phyloP scores from a whole-genome alignment of 2,329 filamentous ascomycete genomes.

The Ceratocystis ficicola region DNA sequence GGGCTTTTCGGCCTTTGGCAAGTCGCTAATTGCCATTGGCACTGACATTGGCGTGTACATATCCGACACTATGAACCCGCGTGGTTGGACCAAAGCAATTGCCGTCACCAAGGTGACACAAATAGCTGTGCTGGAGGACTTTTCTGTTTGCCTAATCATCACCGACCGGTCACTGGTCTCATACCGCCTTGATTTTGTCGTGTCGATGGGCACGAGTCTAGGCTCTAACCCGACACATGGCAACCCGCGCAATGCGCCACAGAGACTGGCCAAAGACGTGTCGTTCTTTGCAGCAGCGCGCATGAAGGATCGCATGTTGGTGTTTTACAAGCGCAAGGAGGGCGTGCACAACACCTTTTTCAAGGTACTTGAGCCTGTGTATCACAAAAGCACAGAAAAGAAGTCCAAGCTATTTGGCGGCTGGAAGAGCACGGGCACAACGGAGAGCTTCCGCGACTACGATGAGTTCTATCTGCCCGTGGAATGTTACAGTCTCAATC shows the following conservation, averaged over 20 bases:
- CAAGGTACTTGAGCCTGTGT: slow-evolving; percentile 90
- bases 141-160: slow-evolving; percentile 82
- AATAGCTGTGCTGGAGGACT: slow-evolving; percentile 88
- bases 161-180: slow-evolving; percentile 84
- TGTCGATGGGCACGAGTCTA: slow-evolving; percentile 45
- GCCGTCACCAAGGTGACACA: slow-evolving; percentile 70
- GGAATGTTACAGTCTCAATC: slow-evolving; percentile 87
- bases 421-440: slow-evolving; percentile 35
- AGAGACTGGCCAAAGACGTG: slow-evolving; percentile 84
- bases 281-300: slow-evolving; percentile 91
- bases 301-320: slow-evolving; percentile 90
- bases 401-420: slow-evolving; percentile 54
- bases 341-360: slow-evolving; percentile 89
- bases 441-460: slow-evolving; percentile 94
- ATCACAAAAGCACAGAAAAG: slow-evolving; percentile 82
- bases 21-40: slow-evolving; percentile 80
- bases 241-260: slow-evolving; percentile 71
- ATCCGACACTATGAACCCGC: slow-evolving; percentile 74
- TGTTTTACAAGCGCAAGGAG: slow-evolving; percentile 96
- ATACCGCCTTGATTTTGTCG: slow-evolving; percentile 81
- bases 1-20: slow-evolving; percentile 72
- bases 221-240: slow-evolving; percentile 50
- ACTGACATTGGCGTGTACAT: slow-evolving; percentile 92
- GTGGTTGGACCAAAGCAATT: slow-evolving; percentile 80
- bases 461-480: slow-evolving; percentile 97